Evolutionary conservation across 305 asterid genomes (phyloP), one percentile per base, ranked within the genome.

Genomic region (Fraxinus ornus): DNA sequence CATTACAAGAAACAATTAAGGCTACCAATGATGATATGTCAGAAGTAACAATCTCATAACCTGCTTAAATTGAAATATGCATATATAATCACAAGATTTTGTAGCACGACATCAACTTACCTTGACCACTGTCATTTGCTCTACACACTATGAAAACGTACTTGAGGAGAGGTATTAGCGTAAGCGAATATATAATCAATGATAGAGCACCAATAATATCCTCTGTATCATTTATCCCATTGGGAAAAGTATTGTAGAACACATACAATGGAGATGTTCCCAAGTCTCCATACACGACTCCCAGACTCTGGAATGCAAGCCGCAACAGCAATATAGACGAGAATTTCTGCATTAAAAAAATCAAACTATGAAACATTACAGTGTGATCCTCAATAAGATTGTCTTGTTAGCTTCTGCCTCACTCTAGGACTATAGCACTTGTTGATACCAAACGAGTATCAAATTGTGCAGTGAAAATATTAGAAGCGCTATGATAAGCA

Each of bases 91-190:
- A 5, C 75, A 70, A 68, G 1, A 68, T 26, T 24, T 68, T 68
- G 75, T 64, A 21, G 33, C 28, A 8, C 7, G 32, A 57, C 41
- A 80, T 55, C 55, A 82, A 77, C 88, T 84, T 86, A 94, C 98
- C 99, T 91, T 96, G 99, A 78, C 99, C 98, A 81, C 89, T 97
- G 94, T 97, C 99, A 39, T 90, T 97, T 17, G 99, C 99, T 91
- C 93, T 85, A 84, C 99, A 97, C 35, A 97, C 99, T 28, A 94
- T 92, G 88, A 97, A 97, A 64, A 97, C 98, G 57, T 94, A 97
- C 87, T 97, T 97, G 84, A 97, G 97, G 84, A 97, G 98, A 37
- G 99, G 98, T 80, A 97, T 91, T 22, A 97, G 90, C 3, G 98
- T 93, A 57, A 97, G 92, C 22, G 99, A 97, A 85, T 97, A 97